Evolutionary conservation across 805 yeast genomes (phyloP).

Genomic region (Yarrowia sp.): DNA sequence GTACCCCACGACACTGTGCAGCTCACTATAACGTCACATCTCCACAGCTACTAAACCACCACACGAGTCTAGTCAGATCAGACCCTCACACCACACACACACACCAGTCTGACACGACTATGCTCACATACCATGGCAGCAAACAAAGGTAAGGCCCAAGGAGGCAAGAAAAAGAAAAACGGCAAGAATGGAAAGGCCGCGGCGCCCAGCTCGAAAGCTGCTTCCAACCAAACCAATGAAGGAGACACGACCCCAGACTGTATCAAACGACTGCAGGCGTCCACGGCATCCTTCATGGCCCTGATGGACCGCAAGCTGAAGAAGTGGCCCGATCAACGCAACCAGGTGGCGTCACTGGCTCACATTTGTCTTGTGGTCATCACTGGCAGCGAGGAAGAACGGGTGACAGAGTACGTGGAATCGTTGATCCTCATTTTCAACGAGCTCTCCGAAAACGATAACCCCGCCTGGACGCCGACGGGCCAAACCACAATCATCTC

Average conservation of each 20-base stretch:
- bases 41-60: neutral
- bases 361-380: neutral
- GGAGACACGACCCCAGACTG: neutral
- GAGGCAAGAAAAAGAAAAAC: conserved; percentile 17
- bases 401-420: neutral
- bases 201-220: neutral
- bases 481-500: neutral
- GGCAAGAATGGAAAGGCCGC: neutral
- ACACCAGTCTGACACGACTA: neutral
- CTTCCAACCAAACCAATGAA: neutral
- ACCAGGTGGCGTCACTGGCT: neutral
- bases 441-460: neutral
- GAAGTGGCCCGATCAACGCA: neutral
- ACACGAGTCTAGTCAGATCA: neutral
- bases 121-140: conserved; percentile 21
- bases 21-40: neutral
- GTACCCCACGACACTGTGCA: neutral
- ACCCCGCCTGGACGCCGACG: neutral
- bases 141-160: conserved; percentile 19
- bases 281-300: neutral
- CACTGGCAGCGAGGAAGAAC: neutral
- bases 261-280: neutral
- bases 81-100: neutral
- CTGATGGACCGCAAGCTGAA: neutral
- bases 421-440: neutral